phyloP scores from a whole-genome alignment of 2,329 filamentous ascomycete genomes.

The Penicillium decumbens region DNA sequence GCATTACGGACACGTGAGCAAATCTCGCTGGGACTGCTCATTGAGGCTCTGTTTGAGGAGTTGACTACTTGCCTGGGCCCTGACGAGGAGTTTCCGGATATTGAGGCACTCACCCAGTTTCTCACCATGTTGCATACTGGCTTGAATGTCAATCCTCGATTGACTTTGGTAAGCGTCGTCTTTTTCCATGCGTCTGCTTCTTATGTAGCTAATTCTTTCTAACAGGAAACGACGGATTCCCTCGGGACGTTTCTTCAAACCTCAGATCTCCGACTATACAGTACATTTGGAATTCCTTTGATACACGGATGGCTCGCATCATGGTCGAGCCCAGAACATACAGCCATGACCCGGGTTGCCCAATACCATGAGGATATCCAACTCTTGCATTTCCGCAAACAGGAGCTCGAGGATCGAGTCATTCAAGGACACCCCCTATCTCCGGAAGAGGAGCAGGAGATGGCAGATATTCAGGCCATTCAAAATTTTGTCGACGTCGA shows the following conservation, averaged over 20 bases:
- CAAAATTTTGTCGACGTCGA: slow-evolving; percentile 68
- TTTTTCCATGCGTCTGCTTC: background rate
- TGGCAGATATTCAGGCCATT: slow-evolving; percentile 79
- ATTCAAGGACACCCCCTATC: slow-evolving; percentile 57
- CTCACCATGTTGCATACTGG: slow-evolving; percentile 85
- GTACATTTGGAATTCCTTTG: slow-evolving; percentile 79
- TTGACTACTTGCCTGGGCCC: slow-evolving; percentile 72
- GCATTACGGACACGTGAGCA: slow-evolving; percentile 76
- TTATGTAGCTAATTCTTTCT: background rate
- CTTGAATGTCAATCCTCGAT: slow-evolving; percentile 96
- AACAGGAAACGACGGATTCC: slow-evolving; percentile 32
- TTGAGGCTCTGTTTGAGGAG: slow-evolving; percentile 90
- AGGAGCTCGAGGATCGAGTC: slow-evolving; percentile 80
- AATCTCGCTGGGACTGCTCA: slow-evolving; percentile 75
- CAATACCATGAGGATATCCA: slow-evolving; percentile 89
- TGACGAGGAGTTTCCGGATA: slow-evolving; percentile 70
- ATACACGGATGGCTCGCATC: slow-evolving; percentile 87
- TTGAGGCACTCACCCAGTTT: slow-evolving; percentile 82
- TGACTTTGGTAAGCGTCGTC: slow-evolving; percentile 55
- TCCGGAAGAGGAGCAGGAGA: slow-evolving; percentile 68
- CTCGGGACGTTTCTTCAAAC: slow-evolving; percentile 84
- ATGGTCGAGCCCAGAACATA: slow-evolving; percentile 61
- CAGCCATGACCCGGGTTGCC: slow-evolving; percentile 68
- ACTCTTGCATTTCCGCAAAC: slow-evolving; percentile 79
- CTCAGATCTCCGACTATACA: slow-evolving; percentile 82